Percentiles rank a stretch among this genome's conserved stretches.
Conservation (phyloP, 148 eudicot genomes). For the Persicaria maculosa region DNA sequence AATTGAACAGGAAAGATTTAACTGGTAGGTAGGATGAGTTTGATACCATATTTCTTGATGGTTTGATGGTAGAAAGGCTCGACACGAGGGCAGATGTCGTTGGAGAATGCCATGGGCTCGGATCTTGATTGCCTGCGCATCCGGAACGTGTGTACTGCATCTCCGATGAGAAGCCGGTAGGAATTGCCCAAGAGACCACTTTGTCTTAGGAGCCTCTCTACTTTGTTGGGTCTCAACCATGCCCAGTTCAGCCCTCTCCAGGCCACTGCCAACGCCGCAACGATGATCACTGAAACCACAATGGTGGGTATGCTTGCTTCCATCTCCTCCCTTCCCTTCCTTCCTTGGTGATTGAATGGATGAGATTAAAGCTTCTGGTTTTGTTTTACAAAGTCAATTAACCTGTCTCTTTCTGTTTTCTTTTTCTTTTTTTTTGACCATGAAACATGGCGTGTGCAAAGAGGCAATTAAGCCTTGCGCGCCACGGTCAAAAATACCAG, state of each 20-base stretch:
- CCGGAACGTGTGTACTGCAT: slow-evolving; percentile 21
- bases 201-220: slow-evolving; percentile 32
- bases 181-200: slow-evolving; percentile 40
- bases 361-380: not conserved
- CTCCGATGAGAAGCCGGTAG: slow-evolving; percentile 36
- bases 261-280: not conserved
- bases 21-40: too few species aligned
- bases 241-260: slow-evolving; percentile 33
- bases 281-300: not conserved
- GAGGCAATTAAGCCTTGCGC: too few species aligned
- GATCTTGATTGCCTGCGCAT: slow-evolving; percentile 21
- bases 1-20: too few species aligned
- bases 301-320: not conserved
- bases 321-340: too few species aligned
- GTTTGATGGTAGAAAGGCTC: slow-evolving; percentile 21
- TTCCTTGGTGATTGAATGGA: not conserved
- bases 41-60: slow-evolving; percentile 20
- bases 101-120: slow-evolving; percentile 14
- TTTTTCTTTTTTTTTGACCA: too few species aligned
- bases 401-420: too few species aligned
- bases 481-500: too few species aligned
- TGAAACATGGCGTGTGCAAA: too few species aligned
- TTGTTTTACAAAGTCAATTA: not conserved
- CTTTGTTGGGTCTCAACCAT: slow-evolving; percentile 40
- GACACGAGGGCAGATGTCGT: slow-evolving; percentile 17